Base-by-base conservation (phyloP, 805 yeast genomes). In the Pichia cabralensis region DNA sequence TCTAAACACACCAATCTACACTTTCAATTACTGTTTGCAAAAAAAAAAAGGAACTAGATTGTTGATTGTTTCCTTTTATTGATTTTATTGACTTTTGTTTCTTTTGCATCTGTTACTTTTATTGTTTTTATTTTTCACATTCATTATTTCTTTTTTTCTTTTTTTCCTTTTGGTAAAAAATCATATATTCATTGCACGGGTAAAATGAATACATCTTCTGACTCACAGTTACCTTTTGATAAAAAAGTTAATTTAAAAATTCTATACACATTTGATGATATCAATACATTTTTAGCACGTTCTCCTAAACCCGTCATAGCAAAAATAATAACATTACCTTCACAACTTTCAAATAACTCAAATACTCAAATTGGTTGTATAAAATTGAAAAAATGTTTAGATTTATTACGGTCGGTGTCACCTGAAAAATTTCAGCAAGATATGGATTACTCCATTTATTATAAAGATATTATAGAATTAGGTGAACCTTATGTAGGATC, bases 401-500 rank as follows among this genome's bases (percentile, higher is more conserved):
- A 69, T 48, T 53, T 64, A 2, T 51, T 65, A 13, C 41, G 56
- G 29, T 65, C 58, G 8, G 71, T 79, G 29, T 61, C 67, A 25
- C 71, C 71, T 4, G 71, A 65, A 39, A 50, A 60, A 34, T 63
- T 65, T 31, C 46, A 67, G 13, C 30, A 67, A 46, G 45, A 56
- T 42, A 17, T 39, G 14, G 61, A 75, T 61, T 55, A 68, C 62
- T 57, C 76, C 43, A 41, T 68, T 42, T 51, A 61, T 38, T 50
- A 71, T 34, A 44, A 74, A 53, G 61, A 76, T 55, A 48, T 72
- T 48, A 47, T 72, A 35, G 61, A 76, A 53, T 61, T 67, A 54
- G 58, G 72, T 60, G 62, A 74, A 61, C 60, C 76, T 48, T 54
- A 66, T 52, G 67, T 61, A 47, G 70, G 69, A 4, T 64, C 57